Conservation (phyloP, 2,329 filamentous ascomycete species). For the Colletotrichum phormii region DNA sequence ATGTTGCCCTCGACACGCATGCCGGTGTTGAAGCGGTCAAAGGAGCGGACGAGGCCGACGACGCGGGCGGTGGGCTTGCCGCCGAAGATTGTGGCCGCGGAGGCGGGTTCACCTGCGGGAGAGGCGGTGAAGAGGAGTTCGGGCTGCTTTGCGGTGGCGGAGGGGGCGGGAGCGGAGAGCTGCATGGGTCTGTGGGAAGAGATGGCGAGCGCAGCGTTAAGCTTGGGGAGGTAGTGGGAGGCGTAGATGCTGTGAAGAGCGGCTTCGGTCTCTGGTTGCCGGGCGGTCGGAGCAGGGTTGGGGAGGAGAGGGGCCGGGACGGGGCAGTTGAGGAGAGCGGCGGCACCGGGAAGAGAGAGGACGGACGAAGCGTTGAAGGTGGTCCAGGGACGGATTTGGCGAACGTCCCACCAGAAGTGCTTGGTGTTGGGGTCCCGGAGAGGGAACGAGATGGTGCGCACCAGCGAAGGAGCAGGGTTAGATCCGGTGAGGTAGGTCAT, state of each 20-base stretch:
- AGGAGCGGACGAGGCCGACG: constrained; percentile 89
- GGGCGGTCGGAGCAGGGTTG: constrained; percentile 64
- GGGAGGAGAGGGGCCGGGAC: constrained; percentile 73
- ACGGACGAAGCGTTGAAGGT: constrained; percentile 81
- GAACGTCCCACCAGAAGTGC: constrained; percentile 97
- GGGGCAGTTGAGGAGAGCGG: constrained; percentile 77
- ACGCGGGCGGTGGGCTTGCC: constrained; percentile 68
- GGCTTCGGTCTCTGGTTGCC: constrained; percentile 82
- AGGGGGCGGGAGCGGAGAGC: constrained; percentile 55
- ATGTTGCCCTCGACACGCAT: constrained; percentile 89
- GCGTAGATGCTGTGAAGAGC: constrained; percentile 81
- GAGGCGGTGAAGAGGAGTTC: constrained; percentile 76
- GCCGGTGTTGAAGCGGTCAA: constrained; percentile 93
- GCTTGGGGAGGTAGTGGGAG: constrained; percentile 84
- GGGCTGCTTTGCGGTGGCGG: constrained; percentile 48
- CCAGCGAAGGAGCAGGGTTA: constrained; percentile 85
- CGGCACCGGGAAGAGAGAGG: constrained; percentile 77
- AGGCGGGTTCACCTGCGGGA: constrained; percentile 66
- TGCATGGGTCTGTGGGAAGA: constrained; percentile 75
- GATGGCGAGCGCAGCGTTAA: constrained; percentile 85
- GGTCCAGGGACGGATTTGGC: constrained; percentile 86
- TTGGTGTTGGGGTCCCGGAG: constrained; percentile 75
- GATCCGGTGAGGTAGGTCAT: constrained; percentile 81
- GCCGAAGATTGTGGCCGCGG: constrained; percentile 63
- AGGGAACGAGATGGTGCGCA: constrained; percentile 80